Percentiles rank a stretch among this genome's conserved stretches.
Conservation (phyloP, 106 monocot genomes). For the Narthecium ossifragum region DNA sequence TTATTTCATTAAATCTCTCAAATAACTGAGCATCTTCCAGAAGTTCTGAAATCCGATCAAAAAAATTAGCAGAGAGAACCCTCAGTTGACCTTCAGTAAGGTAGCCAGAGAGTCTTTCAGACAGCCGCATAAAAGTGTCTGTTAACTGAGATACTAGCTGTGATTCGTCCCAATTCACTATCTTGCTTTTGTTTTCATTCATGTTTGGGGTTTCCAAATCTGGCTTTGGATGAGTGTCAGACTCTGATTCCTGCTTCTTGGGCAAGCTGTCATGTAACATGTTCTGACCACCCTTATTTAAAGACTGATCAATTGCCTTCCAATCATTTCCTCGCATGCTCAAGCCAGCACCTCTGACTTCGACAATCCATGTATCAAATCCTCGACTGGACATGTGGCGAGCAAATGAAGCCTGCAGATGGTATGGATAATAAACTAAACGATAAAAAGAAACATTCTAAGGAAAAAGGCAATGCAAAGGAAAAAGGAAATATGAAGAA, state of each 20-base stretch:
- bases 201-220: conserved; percentile 9
- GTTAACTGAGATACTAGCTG: conserved; percentile 54
- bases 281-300: conserved; percentile 18
- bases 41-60: conserved; percentile 82
- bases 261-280: too few relatives aligned
- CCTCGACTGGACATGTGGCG: conserved; percentile 94
- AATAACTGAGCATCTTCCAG: conserved; percentile 69
- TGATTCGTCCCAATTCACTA: conserved; percentile 41
- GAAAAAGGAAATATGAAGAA: neutral
- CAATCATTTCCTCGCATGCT: conserved; percentile 40
- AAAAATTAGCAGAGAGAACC: conserved; percentile 56
- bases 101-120: conserved; percentile 85
- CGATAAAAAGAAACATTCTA: neutral
- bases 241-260: conserved; percentile 9
- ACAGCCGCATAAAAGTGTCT: conserved; percentile 51
- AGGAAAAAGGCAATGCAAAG: neutral
- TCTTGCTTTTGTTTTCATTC: conserved; percentile 24
- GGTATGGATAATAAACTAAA: neutral
- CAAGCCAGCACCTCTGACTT: conserved; percentile 93
- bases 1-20: conserved; percentile 75
- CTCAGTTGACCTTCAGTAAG: conserved; percentile 75
- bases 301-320: conserved; percentile 13
- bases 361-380: conserved; percentile 98
- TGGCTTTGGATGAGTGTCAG: conserved; percentile 5
- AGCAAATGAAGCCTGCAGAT: conserved; percentile 89